Evolutionary conservation across 2,329 filamentous ascomycete species (phyloP).

Genomic region (Alternaria sp.): DNA sequence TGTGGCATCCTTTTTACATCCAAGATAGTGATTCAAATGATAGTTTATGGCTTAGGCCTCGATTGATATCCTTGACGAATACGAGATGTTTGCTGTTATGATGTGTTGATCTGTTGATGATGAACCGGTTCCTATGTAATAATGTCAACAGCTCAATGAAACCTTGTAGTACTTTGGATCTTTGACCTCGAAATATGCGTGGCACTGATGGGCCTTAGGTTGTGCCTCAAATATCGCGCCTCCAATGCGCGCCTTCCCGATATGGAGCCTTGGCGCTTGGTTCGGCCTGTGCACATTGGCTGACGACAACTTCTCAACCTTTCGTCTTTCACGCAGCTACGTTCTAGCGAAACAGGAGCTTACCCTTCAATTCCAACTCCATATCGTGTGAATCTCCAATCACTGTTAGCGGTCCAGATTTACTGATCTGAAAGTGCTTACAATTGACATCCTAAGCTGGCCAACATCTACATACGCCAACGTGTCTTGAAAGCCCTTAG

Average conservation of each 20-base stretch:
- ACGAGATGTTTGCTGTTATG: not conserved
- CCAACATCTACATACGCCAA: not conserved
- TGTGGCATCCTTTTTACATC: slow-evolving; percentile 15
- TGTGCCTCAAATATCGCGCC: not conserved
- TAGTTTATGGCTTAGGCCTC: slow-evolving; percentile 15
- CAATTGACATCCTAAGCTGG: not conserved
- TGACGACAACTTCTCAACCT: slow-evolving; percentile 9
- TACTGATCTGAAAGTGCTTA: not conserved
- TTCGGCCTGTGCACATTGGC: slow-evolving; percentile 10
- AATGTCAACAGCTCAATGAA: not conserved
- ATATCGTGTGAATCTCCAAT: not conserved
- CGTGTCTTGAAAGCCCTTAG: not conserved
- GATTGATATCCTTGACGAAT: slow-evolving; percentile 15
- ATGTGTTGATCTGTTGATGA: not conserved
- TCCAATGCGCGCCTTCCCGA: slow-evolving; percentile 13
- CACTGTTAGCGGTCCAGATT: not conserved
- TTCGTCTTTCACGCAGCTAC: not conserved
- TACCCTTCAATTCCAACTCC: not conserved
- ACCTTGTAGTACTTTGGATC: not conserved
- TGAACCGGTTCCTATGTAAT: not conserved
- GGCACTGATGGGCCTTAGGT: not conserved
- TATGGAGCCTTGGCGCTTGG: slow-evolving; percentile 18
- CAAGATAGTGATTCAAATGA: slow-evolving; percentile 7
- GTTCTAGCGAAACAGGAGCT: not conserved
- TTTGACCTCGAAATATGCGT: not conserved